Percentiles rank a stretch among this genome's conserved stretches.
These are phyloP conservation scores for Skeletonema grethae DNA, from an alignment of 108 stramenopile genomes.

Conservation along the genomic window DNA sequence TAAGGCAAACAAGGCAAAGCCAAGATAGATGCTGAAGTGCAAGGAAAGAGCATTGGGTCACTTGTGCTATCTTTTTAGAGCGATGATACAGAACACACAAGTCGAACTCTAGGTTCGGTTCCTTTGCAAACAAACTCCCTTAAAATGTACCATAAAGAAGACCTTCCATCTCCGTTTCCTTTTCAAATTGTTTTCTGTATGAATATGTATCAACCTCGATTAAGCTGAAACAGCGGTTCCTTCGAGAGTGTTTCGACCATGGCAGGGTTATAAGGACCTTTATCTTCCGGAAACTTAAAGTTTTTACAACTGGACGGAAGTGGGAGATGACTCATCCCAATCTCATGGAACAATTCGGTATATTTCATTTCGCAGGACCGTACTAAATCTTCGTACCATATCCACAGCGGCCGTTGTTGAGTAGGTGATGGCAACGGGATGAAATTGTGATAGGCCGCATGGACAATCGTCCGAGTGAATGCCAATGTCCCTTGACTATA, in stretches of 20 bases:
- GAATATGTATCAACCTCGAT: neutral
- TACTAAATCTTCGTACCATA: neutral
- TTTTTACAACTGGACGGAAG: neutral
- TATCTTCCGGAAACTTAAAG: neutral
- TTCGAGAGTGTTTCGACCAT: neutral
- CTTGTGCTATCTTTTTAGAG: too few species aligned
- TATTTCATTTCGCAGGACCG: neutral
- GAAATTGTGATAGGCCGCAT: constrained; percentile 1
- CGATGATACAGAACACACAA: too few species aligned
- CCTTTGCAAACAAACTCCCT: too few species aligned
- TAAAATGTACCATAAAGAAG: neutral
- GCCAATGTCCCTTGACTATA: neutral
- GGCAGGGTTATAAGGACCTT: neutral
- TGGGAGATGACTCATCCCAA: neutral
- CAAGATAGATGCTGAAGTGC: too few species aligned
- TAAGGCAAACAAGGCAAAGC: too few species aligned
- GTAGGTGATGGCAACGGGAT: neutral
- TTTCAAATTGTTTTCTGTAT: neutral
- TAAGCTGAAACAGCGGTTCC: neutral
- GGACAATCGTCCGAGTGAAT: neutral
- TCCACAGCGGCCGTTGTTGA: neutral
- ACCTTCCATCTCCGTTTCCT: neutral
- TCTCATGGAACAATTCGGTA: neutral
- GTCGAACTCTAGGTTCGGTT: too few species aligned
- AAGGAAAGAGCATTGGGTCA: too few species aligned